A percentile compares a stretch with the other conserved stretches of the same genome.
phyloP scores from a whole-genome alignment of 495 filamentous ascomycete species.

The Pseudevernia furfuracea region DNA sequence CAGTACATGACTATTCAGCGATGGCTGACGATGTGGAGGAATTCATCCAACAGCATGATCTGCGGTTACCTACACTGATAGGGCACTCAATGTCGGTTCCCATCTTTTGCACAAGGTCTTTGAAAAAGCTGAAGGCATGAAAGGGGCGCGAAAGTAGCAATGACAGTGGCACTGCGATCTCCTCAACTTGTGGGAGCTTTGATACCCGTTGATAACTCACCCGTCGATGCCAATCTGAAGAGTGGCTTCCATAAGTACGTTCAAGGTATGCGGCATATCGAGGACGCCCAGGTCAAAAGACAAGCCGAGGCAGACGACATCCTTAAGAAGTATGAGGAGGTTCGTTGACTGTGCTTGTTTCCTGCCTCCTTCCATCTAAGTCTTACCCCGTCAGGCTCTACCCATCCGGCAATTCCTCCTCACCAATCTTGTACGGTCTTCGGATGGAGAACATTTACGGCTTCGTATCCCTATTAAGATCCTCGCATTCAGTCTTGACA shows the following conservation, averaged over 20 bases:
- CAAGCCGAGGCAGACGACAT: constrained; percentile 76
- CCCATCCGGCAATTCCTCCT: constrained; percentile 85
- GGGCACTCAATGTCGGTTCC: constrained; percentile 83
- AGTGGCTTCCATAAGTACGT: constrained; percentile 76
- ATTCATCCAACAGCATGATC: constrained; percentile 68
- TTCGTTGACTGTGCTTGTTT: constrained; percentile 25
- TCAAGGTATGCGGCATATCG: constrained; percentile 75
- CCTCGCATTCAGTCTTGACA: constrained; percentile 48
- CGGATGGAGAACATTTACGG: constrained; percentile 34
- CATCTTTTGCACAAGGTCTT: neutral
- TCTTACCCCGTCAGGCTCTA: constrained; percentile 43
- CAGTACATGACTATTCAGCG: constrained; percentile 68
- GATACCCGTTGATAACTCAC: constrained; percentile 88
- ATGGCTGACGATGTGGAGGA: constrained; percentile 82
- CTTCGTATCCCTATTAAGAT: constrained; percentile 56
- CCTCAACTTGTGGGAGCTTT: constrained; percentile 59
- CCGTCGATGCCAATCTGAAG: constrained; percentile 65
- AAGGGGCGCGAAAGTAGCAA: constrained; percentile 91
- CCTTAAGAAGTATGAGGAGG: constrained; percentile 66
- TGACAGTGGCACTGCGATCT: constrained; percentile 70
- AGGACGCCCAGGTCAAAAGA: constrained; percentile 54
- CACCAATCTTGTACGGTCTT: constrained; percentile 66
- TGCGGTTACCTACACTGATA: constrained; percentile 67
- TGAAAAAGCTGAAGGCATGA: constrained; percentile 9
- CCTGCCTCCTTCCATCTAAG: neutral